Conservation (phyloP, 2,329 filamentous ascomycete species). For the Phialocephala subalpina region DNA sequence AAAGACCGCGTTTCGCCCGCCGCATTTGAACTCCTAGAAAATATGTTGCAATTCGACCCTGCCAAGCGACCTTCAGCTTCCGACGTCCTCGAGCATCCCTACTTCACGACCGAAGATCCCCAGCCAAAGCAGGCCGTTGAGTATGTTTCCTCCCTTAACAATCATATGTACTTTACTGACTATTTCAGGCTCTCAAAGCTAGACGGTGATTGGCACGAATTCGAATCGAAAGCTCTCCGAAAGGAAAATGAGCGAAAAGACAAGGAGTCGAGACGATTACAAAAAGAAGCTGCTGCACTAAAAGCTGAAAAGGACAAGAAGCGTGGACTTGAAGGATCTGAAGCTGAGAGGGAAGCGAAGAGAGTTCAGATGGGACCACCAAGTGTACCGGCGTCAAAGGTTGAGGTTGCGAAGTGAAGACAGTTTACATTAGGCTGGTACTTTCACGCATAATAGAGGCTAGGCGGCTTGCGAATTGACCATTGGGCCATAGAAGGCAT, state of each 20-base stretch:
- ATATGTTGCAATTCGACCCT: slow-evolving; percentile 93
- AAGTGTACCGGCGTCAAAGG: slow-evolving; percentile 22
- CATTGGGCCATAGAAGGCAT: neutral
- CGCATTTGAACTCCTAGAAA: slow-evolving; percentile 81
- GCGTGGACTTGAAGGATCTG: slow-evolving; percentile 35
- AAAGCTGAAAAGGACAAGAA: slow-evolving; percentile 43
- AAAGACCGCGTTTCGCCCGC: slow-evolving; percentile 77
- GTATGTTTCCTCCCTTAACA: slow-evolving; percentile 58
- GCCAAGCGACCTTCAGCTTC: slow-evolving; percentile 82
- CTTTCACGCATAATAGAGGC: neutral
- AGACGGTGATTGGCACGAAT: slow-evolving; percentile 97
- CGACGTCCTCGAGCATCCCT: slow-evolving; percentile 84
- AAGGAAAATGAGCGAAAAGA: slow-evolving; percentile 83
- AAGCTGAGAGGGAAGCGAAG: slow-evolving; percentile 39
- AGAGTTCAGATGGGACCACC: slow-evolving; percentile 36
- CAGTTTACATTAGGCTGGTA: neutral
- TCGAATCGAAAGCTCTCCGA: slow-evolving; percentile 92
- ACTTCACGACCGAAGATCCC: slow-evolving; percentile 87
- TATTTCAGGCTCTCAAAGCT: slow-evolving; percentile 70
- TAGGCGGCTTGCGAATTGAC: neutral
- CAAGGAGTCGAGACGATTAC: slow-evolving; percentile 43
- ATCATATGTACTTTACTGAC: slow-evolving; percentile 36
- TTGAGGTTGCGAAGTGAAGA: slow-evolving; percentile 19
- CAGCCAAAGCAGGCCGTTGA: slow-evolving; percentile 79
- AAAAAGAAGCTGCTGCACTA: slow-evolving; percentile 38